Evolutionary conservation across 305 asterid species (phyloP).

Genomic region (Fraxinus angustifolia): DNA sequence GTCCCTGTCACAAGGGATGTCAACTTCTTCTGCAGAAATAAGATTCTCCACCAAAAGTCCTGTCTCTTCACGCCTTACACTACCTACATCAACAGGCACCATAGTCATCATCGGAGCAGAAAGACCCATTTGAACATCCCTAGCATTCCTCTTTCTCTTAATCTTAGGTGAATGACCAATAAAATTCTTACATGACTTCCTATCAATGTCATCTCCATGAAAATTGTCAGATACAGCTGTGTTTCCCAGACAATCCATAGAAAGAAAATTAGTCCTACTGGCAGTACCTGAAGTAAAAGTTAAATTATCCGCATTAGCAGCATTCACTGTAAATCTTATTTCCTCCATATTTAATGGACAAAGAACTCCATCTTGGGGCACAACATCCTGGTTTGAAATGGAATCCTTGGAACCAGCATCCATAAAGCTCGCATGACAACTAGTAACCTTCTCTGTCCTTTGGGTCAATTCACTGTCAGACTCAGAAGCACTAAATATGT

Average conservation of each 20-base stretch:
- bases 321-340: too few species aligned
- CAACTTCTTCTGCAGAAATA: constrained; percentile 33
- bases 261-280: constrained; percentile 21
- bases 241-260: constrained; percentile 24
- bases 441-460: constrained; percentile 28
- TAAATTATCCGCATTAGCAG: too few species aligned
- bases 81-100: constrained; percentile 14
- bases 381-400: constrained; percentile 15
- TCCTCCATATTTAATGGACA: constrained; percentile 22
- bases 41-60: constrained; percentile 21
- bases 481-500: constrained; percentile 28
- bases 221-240: constrained; percentile 23
- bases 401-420: constrained; percentile 34
- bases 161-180: constrained; percentile 30
- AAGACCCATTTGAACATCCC: constrained; percentile 30
- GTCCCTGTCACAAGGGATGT: constrained; percentile 27
- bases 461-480: constrained; percentile 29
- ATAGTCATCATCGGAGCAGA: constrained; percentile 25
- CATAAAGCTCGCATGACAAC: constrained; percentile 24
- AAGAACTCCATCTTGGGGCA: constrained; percentile 23
- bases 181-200: constrained; percentile 20
- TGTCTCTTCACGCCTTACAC: constrained; percentile 29
- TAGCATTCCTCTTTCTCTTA: constrained; percentile 46
- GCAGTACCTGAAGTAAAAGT: constrained; percentile 21
- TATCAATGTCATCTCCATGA: constrained; percentile 21